Evolutionary conservation across 2,329 filamentous ascomycete species (phyloP).

Genomic region (Aspergillus neotritici): DNA sequence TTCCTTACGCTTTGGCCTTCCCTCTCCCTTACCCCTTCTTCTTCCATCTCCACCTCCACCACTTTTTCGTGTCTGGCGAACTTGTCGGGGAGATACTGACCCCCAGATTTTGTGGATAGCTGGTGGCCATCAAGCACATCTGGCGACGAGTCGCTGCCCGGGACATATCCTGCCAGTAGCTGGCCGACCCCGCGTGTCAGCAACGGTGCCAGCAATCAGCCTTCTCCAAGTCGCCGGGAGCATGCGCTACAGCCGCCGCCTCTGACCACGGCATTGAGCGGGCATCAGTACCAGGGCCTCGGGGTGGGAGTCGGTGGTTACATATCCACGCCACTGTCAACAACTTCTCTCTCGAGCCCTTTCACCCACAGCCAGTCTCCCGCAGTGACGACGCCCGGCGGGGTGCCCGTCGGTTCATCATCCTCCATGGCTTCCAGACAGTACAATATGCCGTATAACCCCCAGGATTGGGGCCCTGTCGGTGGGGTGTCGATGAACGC

Average conservation of each 20-base stretch:
- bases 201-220: conserved; percentile 23
- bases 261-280: conserved; percentile 38
- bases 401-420: conserved; percentile 27
- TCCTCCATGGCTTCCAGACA: conserved; percentile 43
- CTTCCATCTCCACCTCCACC: not conserved
- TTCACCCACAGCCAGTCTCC: conserved; percentile 38
- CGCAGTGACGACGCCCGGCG: conserved; percentile 33
- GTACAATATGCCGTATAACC: conserved; percentile 45
- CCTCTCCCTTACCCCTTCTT: conserved; percentile 5
- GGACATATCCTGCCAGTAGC: conserved; percentile 23
- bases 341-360: conserved; percentile 41
- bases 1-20: not conserved
- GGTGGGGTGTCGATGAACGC: conserved; percentile 21
- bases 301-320: conserved; percentile 26
- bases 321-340: conserved; percentile 36
- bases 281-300: conserved; percentile 32
- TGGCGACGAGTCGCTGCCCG: conserved; percentile 29
- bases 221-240: conserved; percentile 37
- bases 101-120: conserved; percentile 17
- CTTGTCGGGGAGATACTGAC: conserved; percentile 18
- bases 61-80: conserved; percentile 1
- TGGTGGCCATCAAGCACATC: conserved; percentile 29
- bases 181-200: conserved; percentile 27
- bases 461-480: conserved; percentile 45
- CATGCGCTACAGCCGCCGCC: conserved; percentile 39